Base-by-base conservation (phyloP, 768 basidiomycete species). In the Hericium alpestre region DNA sequence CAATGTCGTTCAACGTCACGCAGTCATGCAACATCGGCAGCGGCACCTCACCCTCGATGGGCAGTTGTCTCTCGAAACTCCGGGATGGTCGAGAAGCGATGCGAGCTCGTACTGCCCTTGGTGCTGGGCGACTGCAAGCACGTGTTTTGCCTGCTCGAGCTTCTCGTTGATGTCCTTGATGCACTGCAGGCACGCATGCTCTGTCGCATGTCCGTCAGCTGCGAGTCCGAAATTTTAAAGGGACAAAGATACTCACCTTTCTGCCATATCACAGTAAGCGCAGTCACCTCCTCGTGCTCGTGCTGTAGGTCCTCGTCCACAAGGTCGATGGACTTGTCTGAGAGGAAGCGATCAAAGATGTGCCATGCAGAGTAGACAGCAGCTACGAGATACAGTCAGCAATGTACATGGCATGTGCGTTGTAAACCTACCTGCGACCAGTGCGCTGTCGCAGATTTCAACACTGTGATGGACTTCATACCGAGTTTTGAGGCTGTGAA, bases 381-480 rank as follows among this genome's bases (percentile, higher is more conserved):
- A 23, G 93, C 92, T 85, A 57, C 25, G 32, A 37, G 23, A 49
- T 23, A 18, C 38, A 16, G 16, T 55, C n/a, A 39, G 32, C 11
- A 27, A 10, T 54, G 27, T 23, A 37, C 8, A 41, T 11, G 39
- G 3, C 53, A 15, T 18, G 38, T 27, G 32, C 15, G 16, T 20
- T 0, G 53, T 46, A n/a, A 16, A 53, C 37, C 74, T 53, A 84
- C 86, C 86, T 4, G 91, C 93, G 12, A 94, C 93, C 3, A 96
- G 74, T 2, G 93, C 90, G 13, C 79, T 77, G 65, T 96, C 93
- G 1, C 89, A 83, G 56, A 96, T 93, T 65, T 90, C 89, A 1
- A 96, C 93, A 32, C 93, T 92, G 59, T 94, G 93, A 64, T 96
- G 93, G 1, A 92, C 90, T 63, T 95, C 92, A 64, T 94, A 93